phyloP scores from a whole-genome alignment of 495 filamentous ascomycete species.

The Cudoniella acicularis region DNA sequence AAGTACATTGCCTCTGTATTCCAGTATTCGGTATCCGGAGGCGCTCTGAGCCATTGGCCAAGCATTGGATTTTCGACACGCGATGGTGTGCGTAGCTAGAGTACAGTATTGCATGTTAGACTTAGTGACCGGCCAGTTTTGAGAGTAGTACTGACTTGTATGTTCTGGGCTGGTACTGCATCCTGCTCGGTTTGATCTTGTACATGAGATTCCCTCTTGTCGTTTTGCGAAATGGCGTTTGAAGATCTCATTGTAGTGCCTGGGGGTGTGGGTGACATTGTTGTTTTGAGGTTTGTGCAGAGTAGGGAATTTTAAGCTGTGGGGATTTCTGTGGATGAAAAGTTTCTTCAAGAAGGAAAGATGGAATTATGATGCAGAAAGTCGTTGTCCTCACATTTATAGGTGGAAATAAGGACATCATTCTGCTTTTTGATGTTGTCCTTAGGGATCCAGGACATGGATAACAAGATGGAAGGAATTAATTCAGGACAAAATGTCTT shows the following conservation, averaged over 20 bases:
- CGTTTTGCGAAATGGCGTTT: not conserved
- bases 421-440: not conserved
- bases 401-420: not conserved
- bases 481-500: no score
- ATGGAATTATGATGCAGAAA: not conserved
- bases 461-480: not conserved
- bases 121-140: not conserved
- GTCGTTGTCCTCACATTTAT: not conserved
- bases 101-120: not conserved
- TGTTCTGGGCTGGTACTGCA: not conserved
- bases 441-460: not conserved
- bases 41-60: constrained; percentile 3
- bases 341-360: not conserved
- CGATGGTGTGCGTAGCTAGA: not conserved
- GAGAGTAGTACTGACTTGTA: constrained; percentile 1
- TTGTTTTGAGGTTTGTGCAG: not conserved
- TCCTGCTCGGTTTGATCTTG: not conserved
- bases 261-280: not conserved
- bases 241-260: not conserved
- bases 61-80: constrained; percentile 1
- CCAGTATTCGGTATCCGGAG: constrained; percentile 3
- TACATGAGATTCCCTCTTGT: not conserved
- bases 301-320: not conserved
- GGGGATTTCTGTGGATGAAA: not conserved
- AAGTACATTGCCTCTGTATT: constrained; percentile 1